phyloP scores from a whole-genome alignment of 2,329 filamentous ascomycete species.

The Hysterium pulicare region DNA sequence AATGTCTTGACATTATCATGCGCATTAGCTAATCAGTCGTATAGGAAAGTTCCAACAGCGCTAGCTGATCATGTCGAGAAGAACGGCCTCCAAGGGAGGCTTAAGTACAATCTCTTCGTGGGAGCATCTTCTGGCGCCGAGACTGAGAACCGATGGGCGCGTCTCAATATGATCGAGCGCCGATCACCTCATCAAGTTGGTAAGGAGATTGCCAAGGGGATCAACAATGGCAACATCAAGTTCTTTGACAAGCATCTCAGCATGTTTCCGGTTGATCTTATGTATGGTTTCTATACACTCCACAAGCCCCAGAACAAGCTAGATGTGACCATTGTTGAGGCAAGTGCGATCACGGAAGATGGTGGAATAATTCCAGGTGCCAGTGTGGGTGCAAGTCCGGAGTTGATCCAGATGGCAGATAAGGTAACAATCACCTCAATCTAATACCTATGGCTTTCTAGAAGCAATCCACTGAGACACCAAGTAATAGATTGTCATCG shows the following conservation, averaged over 20 bases:
- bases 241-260: constrained; percentile 93
- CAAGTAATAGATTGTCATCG: constrained; percentile 70
- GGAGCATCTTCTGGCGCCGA: constrained; percentile 86
- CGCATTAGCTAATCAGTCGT: background rate
- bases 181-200: constrained; percentile 84
- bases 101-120: constrained; percentile 84
- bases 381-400: constrained; percentile 78
- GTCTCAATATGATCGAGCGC: constrained; percentile 83
- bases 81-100: constrained; percentile 77
- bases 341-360: constrained; percentile 81
- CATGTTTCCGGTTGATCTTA: constrained; percentile 85
- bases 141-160: constrained; percentile 90
- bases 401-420: constrained; percentile 85
- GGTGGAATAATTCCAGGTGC: constrained; percentile 86
- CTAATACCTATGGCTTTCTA: too few relatives aligned
- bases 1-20: too few relatives aligned
- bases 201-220: constrained; percentile 85
- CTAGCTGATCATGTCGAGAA: constrained; percentile 86
- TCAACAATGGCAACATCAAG: constrained; percentile 82
- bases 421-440: constrained; percentile 51
- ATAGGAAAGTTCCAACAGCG: constrained; percentile 78
- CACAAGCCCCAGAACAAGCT: constrained; percentile 70
- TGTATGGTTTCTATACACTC: constrained; percentile 80
- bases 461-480: too few relatives aligned
- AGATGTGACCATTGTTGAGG: constrained; percentile 82